phyloP scores from a whole-genome alignment of 169 alveolate genomes.

The Plasmodium cynomolgi region DNA sequence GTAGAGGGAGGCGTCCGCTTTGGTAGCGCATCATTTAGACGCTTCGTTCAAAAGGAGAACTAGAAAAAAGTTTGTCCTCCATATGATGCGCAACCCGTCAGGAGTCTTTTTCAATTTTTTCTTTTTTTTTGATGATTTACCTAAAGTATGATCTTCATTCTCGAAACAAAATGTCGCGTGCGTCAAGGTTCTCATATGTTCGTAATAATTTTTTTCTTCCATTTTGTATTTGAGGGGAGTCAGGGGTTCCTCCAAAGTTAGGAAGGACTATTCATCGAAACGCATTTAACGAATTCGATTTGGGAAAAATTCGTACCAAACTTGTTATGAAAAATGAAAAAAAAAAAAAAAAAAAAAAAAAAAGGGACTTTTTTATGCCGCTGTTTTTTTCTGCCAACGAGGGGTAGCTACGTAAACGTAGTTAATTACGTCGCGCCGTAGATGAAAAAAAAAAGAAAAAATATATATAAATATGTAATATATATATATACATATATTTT shows the following conservation, averaged over 20 bases:
- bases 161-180: conserved; percentile 85
- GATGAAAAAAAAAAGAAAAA: not conserved
- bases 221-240: conserved; percentile 7
- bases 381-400: not conserved
- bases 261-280: not conserved
- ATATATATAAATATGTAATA: too few species aligned
- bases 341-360: conserved; percentile 6
- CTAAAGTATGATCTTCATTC: conserved; percentile 89
- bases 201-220: conserved; percentile 38
- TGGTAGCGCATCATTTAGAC: not conserved
- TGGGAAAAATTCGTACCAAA: not conserved
- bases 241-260: not conserved
- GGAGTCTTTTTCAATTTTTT: not conserved
- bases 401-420: not conserved
- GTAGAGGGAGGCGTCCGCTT: not conserved
- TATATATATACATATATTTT: too few species aligned
- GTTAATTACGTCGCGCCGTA: not conserved
- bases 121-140: conserved; percentile 7
- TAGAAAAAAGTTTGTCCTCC: not conserved
- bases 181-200: conserved; percentile 47
- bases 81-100: not conserved
- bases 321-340: not conserved
- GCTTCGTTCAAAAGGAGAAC: not conserved
- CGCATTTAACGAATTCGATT: not conserved
- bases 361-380: not conserved